Conservation (phyloP, 2,329 filamentous ascomycete species). For the Talaromyces piceae region DNA sequence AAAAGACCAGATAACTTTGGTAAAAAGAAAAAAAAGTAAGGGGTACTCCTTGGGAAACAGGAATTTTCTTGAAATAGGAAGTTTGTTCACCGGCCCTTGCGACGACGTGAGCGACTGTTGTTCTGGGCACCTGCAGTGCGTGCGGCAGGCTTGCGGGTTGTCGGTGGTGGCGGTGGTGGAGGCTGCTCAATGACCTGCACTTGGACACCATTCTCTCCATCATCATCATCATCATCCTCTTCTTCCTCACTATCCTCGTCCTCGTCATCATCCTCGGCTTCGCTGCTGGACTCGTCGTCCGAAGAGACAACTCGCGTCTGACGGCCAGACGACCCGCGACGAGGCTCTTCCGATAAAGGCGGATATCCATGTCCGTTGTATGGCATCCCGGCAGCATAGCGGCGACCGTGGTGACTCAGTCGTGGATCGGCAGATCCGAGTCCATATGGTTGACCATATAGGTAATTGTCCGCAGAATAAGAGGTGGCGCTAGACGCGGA, state of each 20-base stretch:
- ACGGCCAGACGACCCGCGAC: constrained; percentile 3
- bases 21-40: constrained; percentile 2
- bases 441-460: constrained; percentile 20
- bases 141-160: constrained; percentile 16
- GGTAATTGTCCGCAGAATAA: constrained; percentile 23
- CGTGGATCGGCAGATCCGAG: constrained; percentile 24
- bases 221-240: constrained; percentile 21
- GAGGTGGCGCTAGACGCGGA: constrained; percentile 27
- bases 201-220: constrained; percentile 21
- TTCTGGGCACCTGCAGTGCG: constrained; percentile 15
- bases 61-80: not conserved
- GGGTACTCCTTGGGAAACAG: constrained; percentile 11
- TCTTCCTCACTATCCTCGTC: constrained; percentile 18
- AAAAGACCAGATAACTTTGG: not conserved
- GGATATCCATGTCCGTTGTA: constrained; percentile 16
- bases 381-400: constrained; percentile 12
- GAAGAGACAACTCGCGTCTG: constrained; percentile 15
- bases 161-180: too few species aligned
- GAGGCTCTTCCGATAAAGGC: constrained; percentile 8
- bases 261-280: constrained; percentile 22
- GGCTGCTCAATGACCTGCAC: constrained; percentile 24
- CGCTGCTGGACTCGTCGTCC: constrained; percentile 15
- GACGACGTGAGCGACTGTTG: constrained; percentile 15
- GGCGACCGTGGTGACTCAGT: constrained; percentile 17
- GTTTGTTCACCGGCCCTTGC: constrained; percentile 17